Conservation (phyloP, 345 rosid species). For the Passiflora organensis region DNA sequence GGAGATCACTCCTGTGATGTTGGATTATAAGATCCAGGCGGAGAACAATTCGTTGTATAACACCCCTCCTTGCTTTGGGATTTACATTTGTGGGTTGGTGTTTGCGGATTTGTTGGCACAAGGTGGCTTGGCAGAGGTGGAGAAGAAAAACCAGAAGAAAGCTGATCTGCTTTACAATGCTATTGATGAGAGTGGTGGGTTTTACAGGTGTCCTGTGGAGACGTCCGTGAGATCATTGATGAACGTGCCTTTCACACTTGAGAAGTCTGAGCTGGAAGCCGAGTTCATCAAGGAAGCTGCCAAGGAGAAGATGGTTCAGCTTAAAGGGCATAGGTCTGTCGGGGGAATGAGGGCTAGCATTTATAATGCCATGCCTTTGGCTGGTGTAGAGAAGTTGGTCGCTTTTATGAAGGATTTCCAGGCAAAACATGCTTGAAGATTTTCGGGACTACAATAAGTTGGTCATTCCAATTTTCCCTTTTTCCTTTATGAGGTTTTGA, state of each 20-base stretch:
- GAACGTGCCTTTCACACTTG: conserved; percentile 92
- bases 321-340: conserved; percentile 90
- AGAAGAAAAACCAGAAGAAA: conserved; percentile 82
- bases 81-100: conserved; percentile 87
- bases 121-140: conserved; percentile 78
- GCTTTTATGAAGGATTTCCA: conserved; percentile 95
- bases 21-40: conserved; percentile 79
- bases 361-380: conserved; percentile 92
- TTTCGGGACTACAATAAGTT: not conserved
- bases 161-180: conserved; percentile 66
- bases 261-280: conserved; percentile 70
- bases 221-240: conserved; percentile 88
- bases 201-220: conserved; percentile 75
- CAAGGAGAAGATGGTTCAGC: conserved; percentile 88
- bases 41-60: conserved; percentile 80
- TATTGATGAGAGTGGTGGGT: conserved; percentile 80
- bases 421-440: conserved; percentile 59
- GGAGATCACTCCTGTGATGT: conserved; percentile 69
- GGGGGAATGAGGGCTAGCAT: conserved; percentile 97
- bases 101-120: conserved; percentile 75
- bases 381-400: conserved; percentile 78
- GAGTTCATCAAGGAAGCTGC: conserved; percentile 89
- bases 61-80: conserved; percentile 87
- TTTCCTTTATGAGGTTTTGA: too few relatives aligned
- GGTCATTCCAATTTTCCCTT: too few relatives aligned